phyloP scores from a whole-genome alignment of 768 basidiomycete genomes.

The Lactarius pseudohatsudake region DNA sequence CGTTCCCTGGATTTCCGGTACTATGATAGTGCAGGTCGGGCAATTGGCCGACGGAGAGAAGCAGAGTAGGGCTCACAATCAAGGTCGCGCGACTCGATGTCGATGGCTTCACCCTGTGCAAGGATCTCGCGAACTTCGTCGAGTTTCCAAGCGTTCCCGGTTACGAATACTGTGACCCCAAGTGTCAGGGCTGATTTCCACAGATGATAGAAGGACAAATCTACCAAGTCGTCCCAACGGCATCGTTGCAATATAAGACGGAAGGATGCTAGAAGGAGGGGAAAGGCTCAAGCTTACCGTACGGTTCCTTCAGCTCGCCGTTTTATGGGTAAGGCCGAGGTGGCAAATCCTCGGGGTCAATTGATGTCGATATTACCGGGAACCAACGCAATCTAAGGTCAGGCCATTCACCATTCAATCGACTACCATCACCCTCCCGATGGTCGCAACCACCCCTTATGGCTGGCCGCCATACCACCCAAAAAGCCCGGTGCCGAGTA shows the following conservation, averaged over 20 bases:
- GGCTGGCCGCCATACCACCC: no score
- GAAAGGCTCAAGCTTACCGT: no score
- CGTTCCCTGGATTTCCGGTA: constrained; percentile 92
- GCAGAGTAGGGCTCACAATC: constrained; percentile 59
- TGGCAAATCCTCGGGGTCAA: background rate
- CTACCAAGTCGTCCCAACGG: constrained; percentile 15
- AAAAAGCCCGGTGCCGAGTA: no score
- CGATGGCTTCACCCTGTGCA: constrained; percentile 62
- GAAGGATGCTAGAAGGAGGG: no score
- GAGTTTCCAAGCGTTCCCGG: constrained; percentile 92
- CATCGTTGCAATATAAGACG: background rate
- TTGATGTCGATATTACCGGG: background rate
- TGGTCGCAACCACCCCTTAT: no score
- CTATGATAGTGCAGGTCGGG: constrained; percentile 40
- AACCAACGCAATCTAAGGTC: no score
- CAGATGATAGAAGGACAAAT: background rate
- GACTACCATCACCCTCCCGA: no score
- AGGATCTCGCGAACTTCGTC: constrained; percentile 86
- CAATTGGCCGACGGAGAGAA: background rate
- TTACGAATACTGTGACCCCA: constrained; percentile 75
- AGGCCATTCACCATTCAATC: no score
- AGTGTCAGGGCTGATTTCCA: background rate
- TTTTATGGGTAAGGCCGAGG: background rate
- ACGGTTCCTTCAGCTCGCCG: background rate
- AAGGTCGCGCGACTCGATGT: constrained; percentile 75